Base-by-base conservation (phyloP, 805 yeast species). In the Lipomyces sp. region DNA sequence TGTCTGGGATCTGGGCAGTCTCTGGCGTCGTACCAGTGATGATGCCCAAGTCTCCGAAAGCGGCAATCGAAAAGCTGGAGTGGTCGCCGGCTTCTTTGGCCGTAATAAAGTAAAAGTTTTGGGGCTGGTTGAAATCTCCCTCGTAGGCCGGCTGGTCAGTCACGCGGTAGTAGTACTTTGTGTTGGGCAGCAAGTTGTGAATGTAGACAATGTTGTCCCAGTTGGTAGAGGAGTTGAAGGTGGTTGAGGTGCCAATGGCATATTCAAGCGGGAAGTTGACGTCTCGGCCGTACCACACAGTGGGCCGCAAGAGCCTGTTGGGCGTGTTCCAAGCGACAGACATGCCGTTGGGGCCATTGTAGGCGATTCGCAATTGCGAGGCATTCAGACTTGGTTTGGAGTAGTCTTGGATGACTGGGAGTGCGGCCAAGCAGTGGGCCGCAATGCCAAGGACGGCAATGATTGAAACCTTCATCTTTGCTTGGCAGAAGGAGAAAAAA, bases 41-140 rank as follows among this genome's bases (percentile, higher is more conserved):
- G 60, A 57, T 60, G 35, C 73, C 75, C 51, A 73, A 73, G 60
- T 73, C 71, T 64, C 60, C 63, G 60, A 65, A 65, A 35, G 72
- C 70, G 45, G 71, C 62, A 29, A 35, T 10, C 39, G 59, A 55
- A 32, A 55, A 55, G 32, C 54, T 48, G 2, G 45, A 35, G 2
- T 55, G 59, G 59, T 55, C 59, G 29, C 59, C 59, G 30, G 45
- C 55, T 24, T 33, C 59, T 55, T 48, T 55, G 10, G 59, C 54
- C 7, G 59, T 55, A 33, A 48, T 13, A 55, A 55, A 55, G 42
- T 55, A 55, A 55, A 55, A 55, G 30, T 18, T 48, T 48, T 2
- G 51, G 32, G 54, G 32, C 29, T 18, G 32, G 54, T 18, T 18
- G 32, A 24, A 50, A 13, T 50, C 54, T 50, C 54, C 54, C 39